Percentiles rank a stretch among this genome's conserved stretches.
phyloP scores from a whole-genome alignment of 2,329 filamentous ascomycete genomes.

The Cladosporium sp. region DNA sequence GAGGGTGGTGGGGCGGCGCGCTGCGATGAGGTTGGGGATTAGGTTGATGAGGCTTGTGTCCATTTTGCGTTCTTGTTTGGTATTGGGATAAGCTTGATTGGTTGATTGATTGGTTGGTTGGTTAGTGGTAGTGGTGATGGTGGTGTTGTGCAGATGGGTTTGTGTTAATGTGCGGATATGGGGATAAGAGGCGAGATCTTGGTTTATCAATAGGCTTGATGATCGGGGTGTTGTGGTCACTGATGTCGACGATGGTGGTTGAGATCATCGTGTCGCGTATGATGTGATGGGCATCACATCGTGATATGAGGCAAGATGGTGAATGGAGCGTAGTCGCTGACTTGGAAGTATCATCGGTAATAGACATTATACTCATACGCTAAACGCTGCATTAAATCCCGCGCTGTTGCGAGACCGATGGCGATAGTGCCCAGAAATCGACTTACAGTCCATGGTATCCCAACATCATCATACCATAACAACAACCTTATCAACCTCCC shows the following conservation, averaged over 20 bases:
- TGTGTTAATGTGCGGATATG: not conserved
- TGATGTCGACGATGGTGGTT: not conserved
- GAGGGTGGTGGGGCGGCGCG: not conserved
- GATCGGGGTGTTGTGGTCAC: not conserved
- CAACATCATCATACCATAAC: not conserved
- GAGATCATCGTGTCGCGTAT: not conserved
- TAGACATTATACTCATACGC: not conserved
- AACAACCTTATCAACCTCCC: slow-evolving; percentile 5
- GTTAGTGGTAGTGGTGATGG: too few species aligned
- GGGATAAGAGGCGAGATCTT: not conserved
- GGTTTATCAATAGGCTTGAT: not conserved
- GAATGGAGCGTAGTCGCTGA: not conserved
- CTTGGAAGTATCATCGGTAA: not conserved
- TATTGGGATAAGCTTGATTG: not conserved
- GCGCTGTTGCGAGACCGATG: too few species aligned
- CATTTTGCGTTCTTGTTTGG: not conserved
- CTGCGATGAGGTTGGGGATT: not conserved
- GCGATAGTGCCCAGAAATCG: too few species aligned
- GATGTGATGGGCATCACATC: not conserved
- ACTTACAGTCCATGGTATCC: too few species aligned
- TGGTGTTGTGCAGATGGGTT: not conserved
- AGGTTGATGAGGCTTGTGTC: slow-evolving; percentile 3
- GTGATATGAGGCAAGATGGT: not conserved
- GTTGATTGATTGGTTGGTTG: too few species aligned
- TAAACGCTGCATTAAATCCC: not conserved